Evolutionary conservation across 352 stramenopile species (phyloP).

Genomic region (Pythium sp.): DNA sequence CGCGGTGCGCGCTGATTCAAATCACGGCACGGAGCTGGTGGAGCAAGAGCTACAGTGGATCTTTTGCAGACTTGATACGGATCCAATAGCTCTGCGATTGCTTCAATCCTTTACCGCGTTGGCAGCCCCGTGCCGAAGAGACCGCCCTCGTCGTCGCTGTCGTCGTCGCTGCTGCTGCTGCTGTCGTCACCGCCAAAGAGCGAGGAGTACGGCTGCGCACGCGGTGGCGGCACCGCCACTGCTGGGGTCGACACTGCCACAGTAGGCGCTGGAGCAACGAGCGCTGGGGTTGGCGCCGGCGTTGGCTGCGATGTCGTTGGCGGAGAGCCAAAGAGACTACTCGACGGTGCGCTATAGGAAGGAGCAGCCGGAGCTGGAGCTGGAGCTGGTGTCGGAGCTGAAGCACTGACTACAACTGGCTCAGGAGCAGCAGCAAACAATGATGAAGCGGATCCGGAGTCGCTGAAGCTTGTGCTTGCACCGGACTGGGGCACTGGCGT

Average conservation of each 20-base stretch:
- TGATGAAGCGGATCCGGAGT: conserved; percentile 10
- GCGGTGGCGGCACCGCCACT: conserved; percentile 11
- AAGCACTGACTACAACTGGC: not conserved
- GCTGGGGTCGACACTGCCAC: not conserved
- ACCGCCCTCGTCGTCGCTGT: conserved; percentile 75
- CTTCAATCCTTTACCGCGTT: conserved; percentile 31
- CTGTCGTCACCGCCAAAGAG: conserved; percentile 62
- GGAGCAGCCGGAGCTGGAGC: not conserved
- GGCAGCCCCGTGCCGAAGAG: conserved; percentile 79
- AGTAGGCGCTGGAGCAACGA: conserved; percentile 5
- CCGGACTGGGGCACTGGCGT: conserved; percentile 10
- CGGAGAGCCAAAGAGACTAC: conserved; percentile 17
- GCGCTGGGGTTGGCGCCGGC: not conserved
- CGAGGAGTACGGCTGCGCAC: conserved; percentile 43
- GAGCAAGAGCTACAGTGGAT: not conserved
- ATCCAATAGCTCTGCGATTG: not conserved
- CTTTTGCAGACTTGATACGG: not conserved
- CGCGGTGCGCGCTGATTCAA: not conserved
- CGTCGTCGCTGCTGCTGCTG: conserved; percentile 56
- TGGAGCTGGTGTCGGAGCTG: not conserved
- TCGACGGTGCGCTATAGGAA: conserved; percentile 8
- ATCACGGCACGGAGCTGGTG: not conserved
- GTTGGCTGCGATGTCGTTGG: not conserved
- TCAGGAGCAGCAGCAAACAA: conserved; percentile 14
- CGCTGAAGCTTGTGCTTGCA: conserved; percentile 6